Evolutionary conservation across 2,329 filamentous ascomycete species (phyloP), one percentile per base, ranked within the genome.

Genomic region (Conoideocrella luteorostrata): DNA sequence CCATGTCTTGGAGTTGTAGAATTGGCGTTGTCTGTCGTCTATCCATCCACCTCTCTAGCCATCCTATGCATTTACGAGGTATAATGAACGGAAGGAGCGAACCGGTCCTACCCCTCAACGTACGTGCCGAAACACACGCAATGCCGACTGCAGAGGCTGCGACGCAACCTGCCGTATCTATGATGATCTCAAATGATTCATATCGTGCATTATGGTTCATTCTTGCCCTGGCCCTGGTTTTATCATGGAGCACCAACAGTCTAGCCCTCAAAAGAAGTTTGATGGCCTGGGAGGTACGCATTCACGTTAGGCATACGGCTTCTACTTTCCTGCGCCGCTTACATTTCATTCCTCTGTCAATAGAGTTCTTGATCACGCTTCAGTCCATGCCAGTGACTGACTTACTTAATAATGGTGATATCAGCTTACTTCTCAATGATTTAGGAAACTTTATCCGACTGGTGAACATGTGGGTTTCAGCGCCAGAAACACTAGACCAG

Each of bases 401-500:
- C 17, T 20, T 41, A 5, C 41, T 39, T 13, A 51, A 56, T 20
- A 36, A 41, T 69, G 75, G 21, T 62, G 52, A 38, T 52, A 67
- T 34, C 75, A 77, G 44, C 72, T 37, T 55, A 7, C 54, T 68
- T 12, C 45, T 59, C 5, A 55, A 53, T 7, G 60, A 63, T 17
- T 45, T 67, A 7, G 49, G 51, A 3, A 52, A 54, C 26, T 52
- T 61, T 15, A 52, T 63, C 22, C 46, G 52, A 10, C 47, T 50
- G 4, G 47, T 54, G 23, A 56, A 51, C 24, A 13, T 45, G n/a
- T 45, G 43, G 43, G 12, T 45, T 15, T 29, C 43, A 22, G 13
- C 24, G 7, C 17, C 35, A n/a, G n/a, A 18, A 4, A 34, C 21
- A 2, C n/a, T 21, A 22, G 23, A 22, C 13, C 20, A 11, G 5